Base-by-base conservation (phyloP, 805 yeast species). In the Candida manassasensis region DNA sequence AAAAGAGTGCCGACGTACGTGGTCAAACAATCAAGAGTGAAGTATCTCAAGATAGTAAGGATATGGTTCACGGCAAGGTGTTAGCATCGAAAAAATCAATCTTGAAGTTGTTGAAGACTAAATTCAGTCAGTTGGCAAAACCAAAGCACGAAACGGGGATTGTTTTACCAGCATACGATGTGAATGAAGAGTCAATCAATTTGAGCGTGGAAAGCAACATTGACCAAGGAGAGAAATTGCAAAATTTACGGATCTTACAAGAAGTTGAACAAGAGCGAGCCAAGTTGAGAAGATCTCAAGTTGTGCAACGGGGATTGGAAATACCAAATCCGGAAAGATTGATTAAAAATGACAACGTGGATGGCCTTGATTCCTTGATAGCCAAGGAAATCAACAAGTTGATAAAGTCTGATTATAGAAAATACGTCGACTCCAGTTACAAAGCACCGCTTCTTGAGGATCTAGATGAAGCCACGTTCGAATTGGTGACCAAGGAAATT, bases 211-310 rank as follows among this genome's bases (percentile, higher is more conserved):
- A 58, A 4, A 66, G 59, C 3, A 59, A 49, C 10, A 55, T 51
- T 1, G 67, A 61, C 25, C 42, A 48, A 18, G 56, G 55, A 1
- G 62, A 56, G 29, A 33, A 50, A 10, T 25, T 50, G 3, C 41
- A 56, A 21, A 49, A 48, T 29, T 29, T 55, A 25, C 53, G 53
- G 35, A 38, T 48, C 10, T 43, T 49, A 12, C 48, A 50, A 26
- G 49, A 49, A 38, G 45, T 55, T 3, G 57, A 53, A 7, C 57
- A 50, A 15, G 59, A 59, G 36, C 49, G 48, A 36, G 52, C 59
- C 4, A 53, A 50, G 22, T 43, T 59, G 6, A 52, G 76, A 26
- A 47, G 76, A 32, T 71, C 82, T 0, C 67, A 59, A 38, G 79
- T 62, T 2, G 53, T 75, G 1, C 75, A 71, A 45, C 51, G 54